Conservation (phyloP, 768 basidiomycete species). For the Rhizopogon sp. region DNA sequence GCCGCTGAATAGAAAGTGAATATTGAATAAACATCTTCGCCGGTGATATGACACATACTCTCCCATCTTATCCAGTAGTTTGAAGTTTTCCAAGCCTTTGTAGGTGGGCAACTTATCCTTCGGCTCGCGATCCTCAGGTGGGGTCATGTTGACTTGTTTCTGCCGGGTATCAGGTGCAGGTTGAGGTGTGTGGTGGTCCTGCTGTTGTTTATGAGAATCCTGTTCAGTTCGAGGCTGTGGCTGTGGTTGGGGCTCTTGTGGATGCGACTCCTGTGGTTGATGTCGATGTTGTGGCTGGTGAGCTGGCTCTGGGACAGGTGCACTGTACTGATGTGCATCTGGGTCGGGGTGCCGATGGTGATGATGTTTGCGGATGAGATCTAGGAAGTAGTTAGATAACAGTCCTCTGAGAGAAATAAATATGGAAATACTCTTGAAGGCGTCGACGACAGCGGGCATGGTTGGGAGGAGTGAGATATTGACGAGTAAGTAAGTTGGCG, state of each 20-base stretch:
- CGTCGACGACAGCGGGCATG: conserved; percentile 79
- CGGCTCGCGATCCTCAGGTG: conserved; percentile 69
- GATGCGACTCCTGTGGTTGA: conserved; percentile 28
- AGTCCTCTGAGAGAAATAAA: conserved; percentile 2
- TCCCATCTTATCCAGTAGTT: conserved; percentile 83
- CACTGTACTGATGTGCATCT: conserved; percentile 22
- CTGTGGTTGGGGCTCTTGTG: conserved; percentile 30
- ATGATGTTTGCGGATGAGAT: conserved; percentile 75
- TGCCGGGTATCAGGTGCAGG: conserved; percentile 26
- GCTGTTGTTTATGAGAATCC: conserved; percentile 15
- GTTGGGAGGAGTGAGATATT: conserved; percentile 2
- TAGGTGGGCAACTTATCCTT: conserved; percentile 80
- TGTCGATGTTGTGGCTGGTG: conserved; percentile 28
- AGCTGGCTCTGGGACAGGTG: conserved; percentile 10
- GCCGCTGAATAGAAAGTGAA: conserved; percentile 46
- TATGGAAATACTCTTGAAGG: conserved; percentile 71
- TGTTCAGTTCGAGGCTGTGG: conserved; percentile 25
- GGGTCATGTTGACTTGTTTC: conserved; percentile 52
- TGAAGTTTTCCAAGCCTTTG: conserved; percentile 78
- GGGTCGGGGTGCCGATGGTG: conserved; percentile 44
- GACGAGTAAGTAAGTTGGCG: neutral
- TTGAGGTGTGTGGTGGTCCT: conserved; percentile 1
- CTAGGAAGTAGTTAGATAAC: conserved; percentile 31
- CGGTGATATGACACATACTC: conserved; percentile 55
- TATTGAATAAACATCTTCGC: conserved; percentile 4